These are phyloP conservation scores for Pouteria campechiana DNA, from an alignment of 179 eudicot genomes.

Conservation along the genomic window DNA sequence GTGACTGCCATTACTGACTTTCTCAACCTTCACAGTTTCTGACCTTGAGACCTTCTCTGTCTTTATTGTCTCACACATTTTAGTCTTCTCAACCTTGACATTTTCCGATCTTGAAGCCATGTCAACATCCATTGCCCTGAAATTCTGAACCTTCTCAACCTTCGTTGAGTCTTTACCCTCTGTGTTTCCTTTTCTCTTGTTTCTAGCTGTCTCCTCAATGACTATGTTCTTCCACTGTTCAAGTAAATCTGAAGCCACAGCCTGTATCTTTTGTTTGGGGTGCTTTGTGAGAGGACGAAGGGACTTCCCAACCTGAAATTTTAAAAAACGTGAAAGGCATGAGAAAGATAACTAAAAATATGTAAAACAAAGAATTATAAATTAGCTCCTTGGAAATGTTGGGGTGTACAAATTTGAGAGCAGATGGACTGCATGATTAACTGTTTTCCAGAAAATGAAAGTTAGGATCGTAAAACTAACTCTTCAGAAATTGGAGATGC, in stretches of 20 bases:
- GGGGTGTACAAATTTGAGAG: too few relatives aligned
- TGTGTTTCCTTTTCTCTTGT: conserved; percentile 32
- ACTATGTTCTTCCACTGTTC: conserved; percentile 58
- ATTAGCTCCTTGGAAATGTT: too few relatives aligned
- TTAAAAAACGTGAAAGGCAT: neutral
- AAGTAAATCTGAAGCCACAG: conserved; percentile 41
- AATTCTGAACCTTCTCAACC: conserved; percentile 15
- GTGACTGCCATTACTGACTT: too few relatives aligned
- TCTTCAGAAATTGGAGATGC: too few relatives aligned
- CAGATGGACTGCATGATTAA: too few relatives aligned
- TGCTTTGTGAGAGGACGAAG: conserved; percentile 59
- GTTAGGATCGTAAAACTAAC: too few relatives aligned
- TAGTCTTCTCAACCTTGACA: conserved; percentile 17
- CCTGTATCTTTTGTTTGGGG: conserved; percentile 46
- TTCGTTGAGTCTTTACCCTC: conserved; percentile 13
- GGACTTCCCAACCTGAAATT: conserved; percentile 55
- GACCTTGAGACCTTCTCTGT: conserved; percentile 20
- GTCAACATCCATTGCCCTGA: conserved; percentile 24
- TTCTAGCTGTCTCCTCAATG: conserved; percentile 31
- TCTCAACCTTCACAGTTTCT: conserved; percentile 17
- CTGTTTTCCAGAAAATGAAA: too few relatives aligned
- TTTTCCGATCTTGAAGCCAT: conserved; percentile 11
- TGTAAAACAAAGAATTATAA: too few relatives aligned
- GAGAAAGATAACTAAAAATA: too few relatives aligned
- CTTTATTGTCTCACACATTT: conserved; percentile 9